Evolutionary conservation across 2,329 filamentous ascomycete species (phyloP).

Genomic region (Akanthomyces muscarius): DNA sequence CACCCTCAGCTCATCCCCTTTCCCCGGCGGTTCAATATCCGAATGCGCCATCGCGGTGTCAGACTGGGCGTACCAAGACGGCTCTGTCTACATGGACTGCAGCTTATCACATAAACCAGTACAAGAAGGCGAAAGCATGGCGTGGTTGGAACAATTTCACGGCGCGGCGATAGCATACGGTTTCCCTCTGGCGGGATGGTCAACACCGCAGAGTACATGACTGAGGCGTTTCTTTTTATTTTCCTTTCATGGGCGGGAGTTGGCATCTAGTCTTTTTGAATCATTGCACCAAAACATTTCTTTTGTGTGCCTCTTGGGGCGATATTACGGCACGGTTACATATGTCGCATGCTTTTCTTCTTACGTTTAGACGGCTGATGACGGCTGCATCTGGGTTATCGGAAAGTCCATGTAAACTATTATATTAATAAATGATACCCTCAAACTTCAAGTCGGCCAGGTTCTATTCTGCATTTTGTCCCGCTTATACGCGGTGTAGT

Average conservation of each 20-base stretch:
- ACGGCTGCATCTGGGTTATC: constrained; percentile 10
- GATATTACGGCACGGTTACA: constrained; percentile 2
- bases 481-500: no score
- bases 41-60: constrained; percentile 31
- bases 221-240: constrained; percentile 1
- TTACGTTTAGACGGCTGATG: constrained; percentile 14
- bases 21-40: constrained; percentile 26
- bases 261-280: background rate
- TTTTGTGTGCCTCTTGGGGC: constrained; percentile 4
- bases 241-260: constrained; percentile 3
- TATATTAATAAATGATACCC: constrained; percentile 18
- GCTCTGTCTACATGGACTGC: constrained; percentile 34
- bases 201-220: constrained; percentile 12
- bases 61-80: constrained; percentile 31
- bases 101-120: constrained; percentile 31
- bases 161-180: constrained; percentile 33
- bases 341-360: background rate
- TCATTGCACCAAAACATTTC: constrained; percentile 3
- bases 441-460: constrained; percentile 1
- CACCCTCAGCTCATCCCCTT: constrained; percentile 32
- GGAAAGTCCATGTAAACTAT: constrained; percentile 8
- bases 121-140: constrained; percentile 25
- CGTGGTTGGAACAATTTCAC: constrained; percentile 29
- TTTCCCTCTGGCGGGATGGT: constrained; percentile 27
- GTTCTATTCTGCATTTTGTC: background rate